phyloP scores from a whole-genome alignment of 345 rosid species.

The Populus alba region DNA sequence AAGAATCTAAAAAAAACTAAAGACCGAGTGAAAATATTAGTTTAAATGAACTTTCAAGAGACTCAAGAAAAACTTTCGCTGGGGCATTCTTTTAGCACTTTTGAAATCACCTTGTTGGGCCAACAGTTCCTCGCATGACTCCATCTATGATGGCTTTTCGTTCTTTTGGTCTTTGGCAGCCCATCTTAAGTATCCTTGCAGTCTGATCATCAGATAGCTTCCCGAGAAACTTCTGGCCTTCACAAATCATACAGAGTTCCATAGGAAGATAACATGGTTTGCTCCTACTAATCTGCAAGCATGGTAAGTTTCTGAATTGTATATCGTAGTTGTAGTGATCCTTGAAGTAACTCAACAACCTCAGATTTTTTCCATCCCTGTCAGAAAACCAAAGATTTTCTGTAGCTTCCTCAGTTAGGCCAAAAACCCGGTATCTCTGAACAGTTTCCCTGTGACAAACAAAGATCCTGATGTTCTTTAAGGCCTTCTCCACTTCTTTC shows the following conservation, averaged over 20 bases:
- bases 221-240: conserved; percentile 98
- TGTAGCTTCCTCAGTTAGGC: conserved; percentile 72
- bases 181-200: conserved; percentile 83
- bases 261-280: conserved; percentile 95
- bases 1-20: not conserved
- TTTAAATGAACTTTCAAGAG: not conserved
- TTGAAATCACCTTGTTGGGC: conserved; percentile 76
- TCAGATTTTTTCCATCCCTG: conserved; percentile 69
- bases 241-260: conserved; percentile 95
- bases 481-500: conserved; percentile 80
- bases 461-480: conserved; percentile 76
- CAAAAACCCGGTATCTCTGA: conserved; percentile 79
- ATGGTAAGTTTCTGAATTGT: conserved; percentile 77
- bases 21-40: not conserved
- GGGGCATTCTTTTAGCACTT: not conserved
- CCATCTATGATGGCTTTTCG: conserved; percentile 73
- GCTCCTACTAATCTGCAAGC: conserved; percentile 85
- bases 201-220: conserved; percentile 97
- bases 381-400: conserved; percentile 76
- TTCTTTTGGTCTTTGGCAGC: conserved; percentile 85
- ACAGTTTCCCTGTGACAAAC: conserved; percentile 95
- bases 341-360: conserved; percentile 78
- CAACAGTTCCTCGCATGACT: conserved; percentile 75
- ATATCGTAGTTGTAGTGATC: conserved; percentile 78
- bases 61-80: not conserved